Base-by-base conservation (phyloP, 176 grass and related monocot species). In the Hordeum marinum region DNA sequence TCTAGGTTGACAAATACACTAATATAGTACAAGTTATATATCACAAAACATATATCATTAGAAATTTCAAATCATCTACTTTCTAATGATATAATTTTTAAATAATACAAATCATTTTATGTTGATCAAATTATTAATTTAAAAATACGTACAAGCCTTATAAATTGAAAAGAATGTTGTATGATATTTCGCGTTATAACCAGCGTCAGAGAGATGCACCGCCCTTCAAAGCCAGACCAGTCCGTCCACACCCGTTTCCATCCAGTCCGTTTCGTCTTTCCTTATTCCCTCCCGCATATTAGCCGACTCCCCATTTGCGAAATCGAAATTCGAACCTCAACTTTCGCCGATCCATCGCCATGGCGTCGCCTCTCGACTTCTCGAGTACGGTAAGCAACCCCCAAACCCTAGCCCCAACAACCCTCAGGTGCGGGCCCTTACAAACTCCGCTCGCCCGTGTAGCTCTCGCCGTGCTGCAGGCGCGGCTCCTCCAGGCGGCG, bases 401-500 rank as follows among this genome's bases (percentile, higher is more conserved):
- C 69, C 12, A 73, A 73, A 73, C 41, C 70, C 70, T 73, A 73
- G 26, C 12, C 70, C 70, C 41, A 48, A 1, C 13, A 5, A 13
- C 6, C 4, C 41, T 24, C 41, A 73, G n/a, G 35, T 5, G 67
- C 20, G 67, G 36, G 24, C 70, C 46, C 67, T 70, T 46, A 73
- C 24, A 9, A 73, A 18, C 41, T 48, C 41, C 41, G 23, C 13
- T 73, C 24, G 11, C 43, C 69, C 69, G 23, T 73, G 70, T 8
- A 73, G 70, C 41, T 5, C 15, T 8, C 70, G 13, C 41, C 24
- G 70, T 15, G 8, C 41, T 73, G 13, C 70, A 25, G 24, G 70
- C 27, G 70, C 70, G 45, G 70, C 70, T 73, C 41, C 70, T 73
- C 70, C 70, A 48, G 70, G 70, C 70, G 41, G 70, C 70, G 41